These are phyloP conservation scores for Penstemon davidsonii DNA, from an alignment of 257 asterid genomes.

Conservation along the genomic window DNA sequence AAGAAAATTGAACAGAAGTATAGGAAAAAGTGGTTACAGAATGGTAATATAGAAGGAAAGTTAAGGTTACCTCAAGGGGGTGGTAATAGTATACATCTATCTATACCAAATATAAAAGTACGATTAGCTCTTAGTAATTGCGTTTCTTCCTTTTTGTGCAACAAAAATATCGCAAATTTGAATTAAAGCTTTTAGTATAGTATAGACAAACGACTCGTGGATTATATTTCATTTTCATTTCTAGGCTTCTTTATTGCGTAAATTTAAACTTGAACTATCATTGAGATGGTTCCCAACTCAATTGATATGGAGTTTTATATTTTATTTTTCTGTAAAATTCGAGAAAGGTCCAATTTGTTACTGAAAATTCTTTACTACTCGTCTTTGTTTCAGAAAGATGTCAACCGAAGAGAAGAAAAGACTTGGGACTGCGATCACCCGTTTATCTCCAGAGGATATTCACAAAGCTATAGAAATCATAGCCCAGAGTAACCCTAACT, in stretches of 20 bases:
- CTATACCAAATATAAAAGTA: too few relatives aligned
- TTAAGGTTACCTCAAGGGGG: too few relatives aligned
- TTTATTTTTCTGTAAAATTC: not conserved
- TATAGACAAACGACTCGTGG: too few relatives aligned
- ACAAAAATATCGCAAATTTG: too few relatives aligned
- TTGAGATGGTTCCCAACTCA: not conserved
- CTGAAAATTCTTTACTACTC: not conserved
- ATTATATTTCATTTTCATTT: not conserved
- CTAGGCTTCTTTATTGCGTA: not conserved
- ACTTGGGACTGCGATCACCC: slow-evolving; percentile 68
- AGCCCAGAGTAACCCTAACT: slow-evolving; percentile 61
- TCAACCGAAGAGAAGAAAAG: slow-evolving; percentile 80
- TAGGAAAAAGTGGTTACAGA: too few relatives aligned
- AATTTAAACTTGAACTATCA: not conserved
- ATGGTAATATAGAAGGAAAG: too few relatives aligned
- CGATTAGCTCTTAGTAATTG: too few relatives aligned
- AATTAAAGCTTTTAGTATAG: too few relatives aligned
- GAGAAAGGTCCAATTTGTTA: not conserved
- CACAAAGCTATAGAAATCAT: slow-evolving; percentile 70
- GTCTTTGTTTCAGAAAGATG: slow-evolving; percentile 58
- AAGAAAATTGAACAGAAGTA: too few relatives aligned
- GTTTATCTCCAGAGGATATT: slow-evolving; percentile 65
- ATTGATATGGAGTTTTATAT: not conserved
- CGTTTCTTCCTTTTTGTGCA: too few relatives aligned
- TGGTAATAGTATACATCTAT: too few relatives aligned